These are phyloP conservation scores for Nakazawaea populi DNA, from an alignment of 805 yeast species.

Conservation along the genomic window DNA sequence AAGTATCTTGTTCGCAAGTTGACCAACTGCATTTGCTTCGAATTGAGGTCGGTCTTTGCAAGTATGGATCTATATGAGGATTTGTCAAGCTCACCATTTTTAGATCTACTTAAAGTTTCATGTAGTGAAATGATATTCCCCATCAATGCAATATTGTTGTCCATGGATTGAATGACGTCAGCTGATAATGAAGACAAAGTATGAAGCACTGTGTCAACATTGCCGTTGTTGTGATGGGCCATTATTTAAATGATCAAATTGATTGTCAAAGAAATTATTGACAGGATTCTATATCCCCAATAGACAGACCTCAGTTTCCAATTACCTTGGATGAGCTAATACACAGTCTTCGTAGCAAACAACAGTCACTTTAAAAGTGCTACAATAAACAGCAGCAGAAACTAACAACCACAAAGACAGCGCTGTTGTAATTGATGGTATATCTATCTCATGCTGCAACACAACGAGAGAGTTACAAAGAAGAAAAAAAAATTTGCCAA, in stretches of 20 bases:
- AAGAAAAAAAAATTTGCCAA: background rate
- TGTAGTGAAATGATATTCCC: slow-evolving; percentile 6
- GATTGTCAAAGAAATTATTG: too few relatives aligned
- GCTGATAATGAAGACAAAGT: slow-evolving; percentile 1
- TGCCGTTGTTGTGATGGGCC: background rate
- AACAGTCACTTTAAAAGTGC: too few relatives aligned
- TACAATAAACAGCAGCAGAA: too few relatives aligned
- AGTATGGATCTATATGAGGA: background rate
- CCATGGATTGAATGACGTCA: slow-evolving; percentile 9
- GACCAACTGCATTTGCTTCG: slow-evolving; percentile 15
- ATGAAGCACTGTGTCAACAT: background rate
- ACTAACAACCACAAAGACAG: too few relatives aligned
- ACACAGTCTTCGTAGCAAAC: too few relatives aligned
- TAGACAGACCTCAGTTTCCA: too few relatives aligned
- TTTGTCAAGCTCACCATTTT: background rate
- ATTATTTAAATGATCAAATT: background rate
- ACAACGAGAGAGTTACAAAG: background rate
- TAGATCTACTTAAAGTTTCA: slow-evolving; percentile 1
- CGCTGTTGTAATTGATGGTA: too few relatives aligned
- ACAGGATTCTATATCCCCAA: too few relatives aligned
- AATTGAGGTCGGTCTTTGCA: background rate
- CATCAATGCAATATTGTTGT: slow-evolving; percentile 8
- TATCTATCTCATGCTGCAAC: background rate
- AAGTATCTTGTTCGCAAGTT: slow-evolving; percentile 27
- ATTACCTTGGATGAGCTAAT: too few relatives aligned